These are phyloP conservation scores for Lonicera japonica DNA, from an alignment of 129 eudicot genomes.

Conservation along the genomic window DNA sequence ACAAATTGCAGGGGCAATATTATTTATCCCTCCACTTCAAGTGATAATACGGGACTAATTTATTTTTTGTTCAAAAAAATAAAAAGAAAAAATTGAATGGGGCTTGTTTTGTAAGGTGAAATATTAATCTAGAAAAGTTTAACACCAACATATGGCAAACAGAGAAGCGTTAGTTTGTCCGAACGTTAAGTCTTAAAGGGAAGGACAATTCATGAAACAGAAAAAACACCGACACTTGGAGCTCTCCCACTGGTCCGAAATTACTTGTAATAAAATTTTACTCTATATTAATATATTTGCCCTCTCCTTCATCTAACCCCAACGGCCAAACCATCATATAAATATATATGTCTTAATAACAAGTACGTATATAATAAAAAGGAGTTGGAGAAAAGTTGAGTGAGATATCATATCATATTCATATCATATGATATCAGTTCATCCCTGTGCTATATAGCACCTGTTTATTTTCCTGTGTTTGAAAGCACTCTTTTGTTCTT, in stretches of 20 bases:
- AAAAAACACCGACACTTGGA: conserved; percentile 46
- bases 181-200: conserved; percentile 10
- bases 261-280: conserved; percentile 28
- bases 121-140: not conserved
- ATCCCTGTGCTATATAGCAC: not conserved
- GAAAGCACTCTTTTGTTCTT: conserved; percentile 10
- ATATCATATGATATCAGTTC: too few species aligned
- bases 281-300: conserved; percentile 14
- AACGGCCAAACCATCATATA: conserved; percentile 14
- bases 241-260: conserved; percentile 10
- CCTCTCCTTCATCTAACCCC: conserved; percentile 3
- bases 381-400: conserved; percentile 4
- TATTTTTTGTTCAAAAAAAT: too few species aligned
- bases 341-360: conserved; percentile 3
- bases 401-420: conserved; percentile 1
- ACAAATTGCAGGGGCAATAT: too few species aligned
- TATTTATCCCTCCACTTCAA: too few species aligned
- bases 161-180: conserved; percentile 23
- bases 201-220: conserved; percentile 22
- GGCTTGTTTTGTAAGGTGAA: conserved; percentile 19
- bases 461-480: conserved; percentile 1
- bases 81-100: too few species aligned
- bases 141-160: conserved; percentile 22
- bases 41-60: too few species aligned
- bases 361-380: not conserved